Base-by-base conservation (phyloP, 2,329 filamentous ascomycete species). In the Aspergillus cejpii region DNA sequence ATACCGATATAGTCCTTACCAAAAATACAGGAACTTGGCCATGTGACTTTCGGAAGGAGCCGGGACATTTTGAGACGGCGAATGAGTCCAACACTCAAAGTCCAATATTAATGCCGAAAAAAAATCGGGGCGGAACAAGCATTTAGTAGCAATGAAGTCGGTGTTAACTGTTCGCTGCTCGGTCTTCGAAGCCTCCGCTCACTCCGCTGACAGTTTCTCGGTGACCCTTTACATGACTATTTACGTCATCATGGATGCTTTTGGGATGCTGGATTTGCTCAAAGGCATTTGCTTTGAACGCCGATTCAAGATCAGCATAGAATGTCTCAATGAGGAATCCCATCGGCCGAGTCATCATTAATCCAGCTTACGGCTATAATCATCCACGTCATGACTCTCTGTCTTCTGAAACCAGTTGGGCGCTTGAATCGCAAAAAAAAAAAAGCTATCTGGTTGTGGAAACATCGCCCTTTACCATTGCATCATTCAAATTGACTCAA, bases 1-100 rank as follows among this genome's bases (percentile, higher is more conserved):
- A 47, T 54, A 56, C 56, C n/a, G 17, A 37, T 48, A 31, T 41
- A 33, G 31, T 17, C 8, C 8, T 8, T n/a, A 42, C 28, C 33
- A 47, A 38, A 37, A 37, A 44, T 27, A 38, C 37, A 11, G 37
- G 20, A 31, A 5, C 33, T 20, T 24, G 40, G n/a, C 46, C 59
- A 60, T 52, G 50, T 61, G 59, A 59, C 49, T 17, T n/a, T 57
- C 59, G 59, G 59, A 47, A 44, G 33, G 49, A 40, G 24, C 28
- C 36, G 37, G 37, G 37, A 27, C 33, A 20, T 23, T 27, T 34
- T 34, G 29, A 40, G 37, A 24, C 26, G 31, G 15, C 31, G 31
- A 34, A 34, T 34, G 31, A 34, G 14, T 34, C 31, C 17, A 17
- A 5, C 15, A 15, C 3, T 10, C 4, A 15, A 2, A 20, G 10